Conservation (phyloP, 2,329 filamentous ascomycete genomes). For the Colletotrichum eremochloae region DNA sequence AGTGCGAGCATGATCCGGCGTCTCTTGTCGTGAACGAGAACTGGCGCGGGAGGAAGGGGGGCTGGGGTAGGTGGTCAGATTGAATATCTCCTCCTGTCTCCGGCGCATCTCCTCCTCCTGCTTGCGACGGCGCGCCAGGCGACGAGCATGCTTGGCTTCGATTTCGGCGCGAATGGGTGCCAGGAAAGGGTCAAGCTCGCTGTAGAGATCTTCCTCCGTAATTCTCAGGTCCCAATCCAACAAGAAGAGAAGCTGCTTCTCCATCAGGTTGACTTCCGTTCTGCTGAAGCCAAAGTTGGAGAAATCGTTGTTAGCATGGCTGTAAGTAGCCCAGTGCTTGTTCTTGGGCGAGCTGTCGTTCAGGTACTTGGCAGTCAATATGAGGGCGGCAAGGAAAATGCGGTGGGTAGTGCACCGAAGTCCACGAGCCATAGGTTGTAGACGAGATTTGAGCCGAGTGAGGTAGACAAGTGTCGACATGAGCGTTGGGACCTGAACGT, state of each 20-base stretch:
- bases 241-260: constrained; percentile 96
- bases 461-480: constrained; percentile 98
- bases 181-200: constrained; percentile 89
- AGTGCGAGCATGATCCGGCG: constrained; percentile 57
- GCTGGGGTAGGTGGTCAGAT: constrained; percentile 55
- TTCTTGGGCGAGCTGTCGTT: constrained; percentile 99
- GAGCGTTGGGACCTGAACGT: constrained; percentile 95
- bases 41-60: constrained; percentile 61
- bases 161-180: constrained; percentile 80
- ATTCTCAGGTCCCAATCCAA: constrained; percentile 95
- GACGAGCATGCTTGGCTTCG: constrained; percentile 63
- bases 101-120: constrained; percentile 55
- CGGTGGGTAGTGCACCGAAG: constrained; percentile 97
- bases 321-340: constrained; percentile 99
- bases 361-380: constrained; percentile 93
- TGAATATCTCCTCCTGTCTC: constrained; percentile 54
- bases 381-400: constrained; percentile 92
- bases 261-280: constrained; percentile 98
- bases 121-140: constrained; percentile 63
- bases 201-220: constrained; percentile 85
- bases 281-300: constrained; percentile 89
- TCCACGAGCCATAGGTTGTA: constrained; percentile 95
- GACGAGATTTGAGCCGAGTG: constrained; percentile 81
- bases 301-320: constrained; percentile 74
- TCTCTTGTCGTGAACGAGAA: constrained; percentile 56